Evolutionary conservation across 768 basidiomycete species (phyloP).

Genomic region (Kwoniella heveanensis): DNA sequence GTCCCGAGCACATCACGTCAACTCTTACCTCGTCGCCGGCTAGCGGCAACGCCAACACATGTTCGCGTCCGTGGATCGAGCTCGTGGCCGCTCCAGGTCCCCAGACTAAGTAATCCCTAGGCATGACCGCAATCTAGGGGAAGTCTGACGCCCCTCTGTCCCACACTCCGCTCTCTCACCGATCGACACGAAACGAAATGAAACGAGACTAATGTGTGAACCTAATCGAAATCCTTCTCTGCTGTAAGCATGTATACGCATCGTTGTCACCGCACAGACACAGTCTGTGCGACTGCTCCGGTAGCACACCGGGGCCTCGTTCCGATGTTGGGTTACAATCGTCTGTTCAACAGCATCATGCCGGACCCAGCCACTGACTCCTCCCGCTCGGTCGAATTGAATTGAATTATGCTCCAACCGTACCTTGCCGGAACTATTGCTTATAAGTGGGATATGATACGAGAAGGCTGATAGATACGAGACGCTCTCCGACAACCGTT

Average conservation of each 20-base stretch:
- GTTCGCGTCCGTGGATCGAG: not conserved
- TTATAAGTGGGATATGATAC: not conserved
- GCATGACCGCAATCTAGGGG: too few relatives aligned
- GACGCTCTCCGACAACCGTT: too few relatives aligned
- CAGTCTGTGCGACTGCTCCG: not conserved
- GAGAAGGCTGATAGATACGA: not conserved
- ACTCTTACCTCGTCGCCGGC: not conserved
- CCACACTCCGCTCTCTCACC: not conserved
- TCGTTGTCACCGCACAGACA: too few relatives aligned
- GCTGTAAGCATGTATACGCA: not conserved
- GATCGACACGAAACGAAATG: constrained; percentile 1
- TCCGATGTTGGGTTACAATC: too few relatives aligned
- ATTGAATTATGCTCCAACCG: not conserved
- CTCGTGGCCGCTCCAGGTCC: not conserved
- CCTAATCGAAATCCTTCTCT: not conserved
- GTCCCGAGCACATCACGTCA: not conserved
- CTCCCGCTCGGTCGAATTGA: too few relatives aligned
- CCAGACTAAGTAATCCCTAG: too few relatives aligned
- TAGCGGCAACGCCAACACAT: not conserved
- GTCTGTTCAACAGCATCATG: too few relatives aligned
- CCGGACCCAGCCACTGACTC: too few relatives aligned
- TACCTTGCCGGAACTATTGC: not conserved
- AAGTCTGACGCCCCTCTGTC: not conserved
- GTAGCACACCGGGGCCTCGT: not conserved
- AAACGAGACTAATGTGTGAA: not conserved